Percentiles rank a stretch among this genome's conserved stretches.
Conservation (phyloP, 352 stramenopile species). For the Phytopythium ostracodes region DNA sequence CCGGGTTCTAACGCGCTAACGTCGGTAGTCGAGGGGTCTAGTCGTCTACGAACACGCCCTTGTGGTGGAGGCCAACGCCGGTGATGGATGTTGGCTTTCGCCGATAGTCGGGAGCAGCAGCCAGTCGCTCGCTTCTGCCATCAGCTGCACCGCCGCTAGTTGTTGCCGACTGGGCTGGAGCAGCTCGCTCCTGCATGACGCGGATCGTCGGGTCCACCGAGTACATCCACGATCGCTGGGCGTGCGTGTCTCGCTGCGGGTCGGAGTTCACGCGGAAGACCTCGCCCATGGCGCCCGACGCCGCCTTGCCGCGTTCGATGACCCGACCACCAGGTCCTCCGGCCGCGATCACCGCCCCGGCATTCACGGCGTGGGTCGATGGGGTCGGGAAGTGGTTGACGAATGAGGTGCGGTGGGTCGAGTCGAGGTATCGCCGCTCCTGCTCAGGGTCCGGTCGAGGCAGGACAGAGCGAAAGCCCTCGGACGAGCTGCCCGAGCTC, state of each 20-base stretch:
- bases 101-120: constrained; percentile 17
- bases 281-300: constrained; percentile 60
- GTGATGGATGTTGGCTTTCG: constrained; percentile 62
- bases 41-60: constrained; percentile 64
- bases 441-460: constrained; percentile 45
- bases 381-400: constrained; percentile 35
- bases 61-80: constrained; percentile 38
- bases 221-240: constrained; percentile 78
- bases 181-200: constrained; percentile 32
- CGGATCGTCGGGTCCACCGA: constrained; percentile 65
- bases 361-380: constrained; percentile 6
- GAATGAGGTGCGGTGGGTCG: constrained; percentile 57
- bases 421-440: constrained; percentile 52
- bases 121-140: background rate
- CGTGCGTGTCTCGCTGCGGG: constrained; percentile 61
- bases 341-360: constrained; percentile 28
- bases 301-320: constrained; percentile 57
- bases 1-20: background rate
- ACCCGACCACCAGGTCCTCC: constrained; percentile 37
- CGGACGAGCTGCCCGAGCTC: constrained; percentile 21
- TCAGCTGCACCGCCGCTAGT: background rate
- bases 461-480: constrained; percentile 51
- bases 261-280: constrained; percentile 50
- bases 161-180: constrained; percentile 5
- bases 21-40: constrained; percentile 8